phyloP scores from a whole-genome alignment of 2,329 filamentous ascomycete genomes.

The Dothideomycetes sp. region DNA sequence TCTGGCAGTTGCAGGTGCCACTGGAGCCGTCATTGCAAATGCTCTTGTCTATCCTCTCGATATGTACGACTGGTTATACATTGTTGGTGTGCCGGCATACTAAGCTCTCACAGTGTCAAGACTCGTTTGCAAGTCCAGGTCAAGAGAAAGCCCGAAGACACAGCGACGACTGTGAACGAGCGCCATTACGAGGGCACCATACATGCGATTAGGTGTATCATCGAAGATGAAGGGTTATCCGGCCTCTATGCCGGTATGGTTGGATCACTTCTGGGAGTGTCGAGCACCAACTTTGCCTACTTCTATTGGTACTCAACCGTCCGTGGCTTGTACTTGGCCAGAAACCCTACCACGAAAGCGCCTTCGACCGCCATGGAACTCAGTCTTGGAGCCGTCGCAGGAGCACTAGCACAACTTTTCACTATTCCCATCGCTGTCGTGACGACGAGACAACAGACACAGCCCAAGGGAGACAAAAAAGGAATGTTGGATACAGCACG shows the following conservation, averaged over 20 bases:
- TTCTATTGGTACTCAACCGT: slow-evolving; percentile 98
- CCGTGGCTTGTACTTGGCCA: slow-evolving; percentile 64
- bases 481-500: slow-evolving; percentile 77
- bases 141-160: slow-evolving; percentile 46
- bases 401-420: slow-evolving; percentile 86
- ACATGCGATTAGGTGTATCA: slow-evolving; percentile 81
- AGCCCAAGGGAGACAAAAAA: slow-evolving; percentile 73
- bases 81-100: not conserved
- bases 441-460: slow-evolving; percentile 92
- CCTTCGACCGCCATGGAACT: slow-evolving; percentile 78
- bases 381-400: slow-evolving; percentile 73
- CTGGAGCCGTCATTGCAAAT: slow-evolving; percentile 89
- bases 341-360: slow-evolving; percentile 33
- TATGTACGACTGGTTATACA: slow-evolving; percentile 55
- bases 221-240: slow-evolving; percentile 65
- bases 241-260: slow-evolving; percentile 86
- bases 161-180: slow-evolving; percentile 39
- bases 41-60: slow-evolving; percentile 92
- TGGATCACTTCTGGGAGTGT: slow-evolving; percentile 80
- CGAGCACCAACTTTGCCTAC: slow-evolving; percentile 97
- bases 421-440: slow-evolving; percentile 95
- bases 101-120: slow-evolving; percentile 62
- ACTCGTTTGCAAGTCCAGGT: slow-evolving; percentile 93
- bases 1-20: slow-evolving; percentile 81
- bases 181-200: slow-evolving; percentile 78